Evolutionary conservation across 768 basidiomycete species (phyloP), one percentile per base, ranked within the genome.

Genomic region (Boletus sensibilis): DNA sequence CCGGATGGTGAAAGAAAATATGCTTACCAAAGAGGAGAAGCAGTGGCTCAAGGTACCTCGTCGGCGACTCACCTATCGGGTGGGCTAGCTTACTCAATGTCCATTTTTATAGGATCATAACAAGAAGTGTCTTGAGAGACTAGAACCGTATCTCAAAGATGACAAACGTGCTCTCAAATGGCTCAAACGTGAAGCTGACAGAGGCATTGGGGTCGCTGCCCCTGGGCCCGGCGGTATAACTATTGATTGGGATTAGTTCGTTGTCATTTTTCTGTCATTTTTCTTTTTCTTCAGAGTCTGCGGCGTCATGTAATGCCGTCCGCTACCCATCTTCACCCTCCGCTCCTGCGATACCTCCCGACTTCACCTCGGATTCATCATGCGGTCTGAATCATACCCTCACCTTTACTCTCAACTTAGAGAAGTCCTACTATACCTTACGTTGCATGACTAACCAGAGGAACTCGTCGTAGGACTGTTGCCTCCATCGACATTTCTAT

Each of bases 21-120:
- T 97, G 82, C 81, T 98, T 53, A 85, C 88, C 18, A 90, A 87
- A 68, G 87, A 90, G 57, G 94, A 98, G 76, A 87, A 83, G 59
- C 74, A 81, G 52, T 98, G 96, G 96, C 66, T 98, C 47, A 89
- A 88, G 77, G 86, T 85, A 57, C 48, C 6, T 50, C 2, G 77
- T 71, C 35, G 37, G 52, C n/a, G 39, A 39, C 61, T 39, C 10
- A n/a, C 37, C 33, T 37, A 12, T 45, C 31, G 25, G 34, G 10
- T 25, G 8, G 45, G 33, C 2, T 10, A 44, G 50, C 43, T 58
- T 49, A 56, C 54, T 52, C 47, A 23, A 52, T 53, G 25, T 43
- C 57, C 64, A 50, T 43, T 33, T 58, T 45, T 52, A n/a, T 60
- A 90, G 86, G 87, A 90, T 49, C 93, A 96, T 68, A 95, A 96